A percentile compares a stretch with the other conserved stretches of the same genome.
Evolutionary conservation across 768 basidiomycete species (phyloP).

Genomic region (Postia placenta): DNA sequence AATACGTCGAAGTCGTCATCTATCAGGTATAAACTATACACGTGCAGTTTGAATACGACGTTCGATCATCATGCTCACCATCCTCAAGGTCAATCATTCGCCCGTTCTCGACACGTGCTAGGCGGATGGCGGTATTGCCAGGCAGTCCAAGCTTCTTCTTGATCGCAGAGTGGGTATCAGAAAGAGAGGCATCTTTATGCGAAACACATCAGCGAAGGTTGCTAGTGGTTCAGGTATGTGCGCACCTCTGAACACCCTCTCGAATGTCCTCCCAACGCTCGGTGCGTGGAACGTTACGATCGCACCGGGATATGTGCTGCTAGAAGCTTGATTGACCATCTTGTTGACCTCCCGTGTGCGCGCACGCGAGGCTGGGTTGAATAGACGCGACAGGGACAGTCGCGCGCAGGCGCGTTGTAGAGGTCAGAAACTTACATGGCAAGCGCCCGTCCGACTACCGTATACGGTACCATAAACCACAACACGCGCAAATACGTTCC

Average conservation of each 20-base stretch:
- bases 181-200: conserved; percentile 50
- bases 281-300: conserved; percentile 35
- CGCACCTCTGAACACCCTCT: conserved; percentile 37
- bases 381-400: no score
- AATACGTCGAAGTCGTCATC: conserved; percentile 82
- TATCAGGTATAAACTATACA: conserved; percentile 22
- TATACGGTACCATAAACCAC: conserved; percentile 4
- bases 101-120: conserved; percentile 49
- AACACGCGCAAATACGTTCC: conserved; percentile 12
- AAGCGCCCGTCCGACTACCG: background rate
- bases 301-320: conserved; percentile 3
- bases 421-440: background rate
- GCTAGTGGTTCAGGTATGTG: background rate
- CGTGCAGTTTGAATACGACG: background rate
- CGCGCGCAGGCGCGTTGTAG: background rate
- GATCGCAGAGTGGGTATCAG: conserved; percentile 50
- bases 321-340: no score
- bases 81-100: conserved; percentile 67
- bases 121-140: conserved; percentile 27
- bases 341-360: no score
- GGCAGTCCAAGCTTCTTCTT: conserved; percentile 55
- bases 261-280: conserved; percentile 30
- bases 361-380: no score
- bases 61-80: conserved; percentile 50
- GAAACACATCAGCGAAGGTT: background rate